Base-by-base conservation (phyloP, 768 basidiomycete species). In the Stropharia rugosoannulata region DNA sequence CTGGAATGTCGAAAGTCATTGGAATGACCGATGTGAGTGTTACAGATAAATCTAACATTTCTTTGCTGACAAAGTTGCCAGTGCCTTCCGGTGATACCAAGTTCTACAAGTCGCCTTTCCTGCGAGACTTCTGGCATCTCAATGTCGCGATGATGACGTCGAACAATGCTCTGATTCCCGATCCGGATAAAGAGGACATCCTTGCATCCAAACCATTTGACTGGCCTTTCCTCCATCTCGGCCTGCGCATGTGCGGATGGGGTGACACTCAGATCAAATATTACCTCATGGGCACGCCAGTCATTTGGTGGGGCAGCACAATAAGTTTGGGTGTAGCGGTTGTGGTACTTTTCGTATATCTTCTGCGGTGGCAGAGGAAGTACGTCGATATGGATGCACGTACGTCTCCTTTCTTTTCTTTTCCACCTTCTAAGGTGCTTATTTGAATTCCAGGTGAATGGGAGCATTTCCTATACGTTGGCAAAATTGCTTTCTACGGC, bases 71-170 rank as follows among this genome's bases (percentile, higher is more conserved):
- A 1, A 13, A 7, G 19, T 12, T n/a, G 13, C 2, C 64, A 97
- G 93, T 99, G 9, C 93, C 95, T 10, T 64, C 83, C 3, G 96
- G 91, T 2, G 79, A 96, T 39, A 80, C 81, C 57, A 95, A 91
- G 65, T 82, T 86, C 55, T 97, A 96, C 75, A 80, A 75, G 38
- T 96, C 96, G 1, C 89, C 96, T 0, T 99, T 99, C 81, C 74
- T 96, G 44, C 87, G 90, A 49, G 96, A 99, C 74, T 99, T 99
- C 73, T 95, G 93, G 87, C 96, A 99, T 69, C 83, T 99, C 54
- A 99, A 99, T 66, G 93, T 99, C 22, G 97, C 95, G 7, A 99
- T 99, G 97, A 95, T 95, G 93, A 97, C 96, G 0, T 98, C 97
- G 4, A 99, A 99, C 76, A 99, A 99, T 67, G 96, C 97, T 0